phyloP scores from a whole-genome alignment of 1,139 yeast genomes.

The Magnusiomyces suaveolens region DNA sequence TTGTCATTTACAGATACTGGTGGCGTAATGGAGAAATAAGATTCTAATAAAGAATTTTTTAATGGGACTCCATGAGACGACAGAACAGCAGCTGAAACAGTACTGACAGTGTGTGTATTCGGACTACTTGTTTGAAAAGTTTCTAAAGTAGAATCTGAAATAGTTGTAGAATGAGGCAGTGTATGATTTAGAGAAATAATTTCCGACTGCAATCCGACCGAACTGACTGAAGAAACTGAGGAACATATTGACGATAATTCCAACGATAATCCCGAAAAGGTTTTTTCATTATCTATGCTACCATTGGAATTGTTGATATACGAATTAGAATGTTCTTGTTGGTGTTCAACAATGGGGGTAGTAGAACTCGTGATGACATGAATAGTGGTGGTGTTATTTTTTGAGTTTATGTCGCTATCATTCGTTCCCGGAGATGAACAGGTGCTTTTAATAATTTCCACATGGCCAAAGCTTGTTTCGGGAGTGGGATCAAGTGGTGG shows the following conservation, averaged over 20 bases:
- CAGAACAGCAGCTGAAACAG: too few relatives aligned
- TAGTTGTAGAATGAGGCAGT: slow-evolving; percentile 7
- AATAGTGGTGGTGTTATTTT: not conserved
- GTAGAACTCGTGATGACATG: not conserved
- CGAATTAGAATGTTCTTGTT: too few relatives aligned
- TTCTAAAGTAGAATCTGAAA: too few relatives aligned
- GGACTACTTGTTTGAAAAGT: too few relatives aligned
- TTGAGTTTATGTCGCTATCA: not conserved
- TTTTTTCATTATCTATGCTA: too few relatives aligned
- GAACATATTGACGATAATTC: not conserved
- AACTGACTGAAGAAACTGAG: not conserved
- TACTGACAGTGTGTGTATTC: too few relatives aligned
- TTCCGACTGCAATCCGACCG: not conserved
- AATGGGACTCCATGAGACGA: too few relatives aligned
- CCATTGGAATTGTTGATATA: too few relatives aligned
- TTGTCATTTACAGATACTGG: not conserved
- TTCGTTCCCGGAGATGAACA: not conserved
- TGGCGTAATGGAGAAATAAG: too few relatives aligned
- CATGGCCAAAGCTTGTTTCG: not conserved
- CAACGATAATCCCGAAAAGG: too few relatives aligned
- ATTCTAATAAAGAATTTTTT: too few relatives aligned
- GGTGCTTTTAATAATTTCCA: not conserved
- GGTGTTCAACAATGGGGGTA: not conserved
- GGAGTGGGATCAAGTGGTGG: slow-evolving; percentile 8
- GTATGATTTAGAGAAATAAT: not conserved